Evolutionary conservation across 106 monocot species (phyloP), one percentile per base, ranked within the genome.

Genomic region (Amphibolis antarctica): DNA sequence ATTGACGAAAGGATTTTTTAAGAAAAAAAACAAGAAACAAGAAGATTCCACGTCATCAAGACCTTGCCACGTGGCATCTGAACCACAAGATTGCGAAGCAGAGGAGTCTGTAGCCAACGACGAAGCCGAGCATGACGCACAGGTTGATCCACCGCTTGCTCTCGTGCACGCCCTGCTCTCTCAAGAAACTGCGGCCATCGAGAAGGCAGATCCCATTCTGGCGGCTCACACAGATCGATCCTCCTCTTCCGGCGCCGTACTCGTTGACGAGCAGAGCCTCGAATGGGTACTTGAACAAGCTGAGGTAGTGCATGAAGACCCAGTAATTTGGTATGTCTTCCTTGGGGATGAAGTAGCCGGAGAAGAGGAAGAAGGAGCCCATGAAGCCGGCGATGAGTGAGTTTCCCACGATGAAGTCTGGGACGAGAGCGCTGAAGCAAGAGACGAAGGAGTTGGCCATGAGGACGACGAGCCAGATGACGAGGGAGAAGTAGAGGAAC

Each of bases 251-350:
- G 1, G 74, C 80, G 0, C 89, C 93, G 17, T 84, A 96, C 70
- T 96, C 89, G 28, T 86, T 96, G 14, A 90, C 55, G 57, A 96
- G 18, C 54, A 96, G 80, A 5, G 79, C 86, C 69, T 90, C 96
- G 20, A 96, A 96, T 0, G 96, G 96, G 62, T 87, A 90, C 89
- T 86, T 96, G 72, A 96, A 96, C 78, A 96, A 55, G 80, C 96
- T 96, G 51, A 90, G 26, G 56, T 96, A 96, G 64, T 90, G 84
- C 96, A 96, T 86, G 77, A 86, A 89, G 0, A 84, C 70, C 89
- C 96, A 96, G 74, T 96, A 96, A 53, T 59, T 82, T 23, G 96
- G 96, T 55, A 90, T 96, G 69, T 48, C 78, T 28, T 84, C 55
- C 68, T 74, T 82, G 3, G 96, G 53, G 10, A 96, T 86, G 75